Base-by-base conservation (phyloP, 306 rosid species). In the Myrica gale region DNA sequence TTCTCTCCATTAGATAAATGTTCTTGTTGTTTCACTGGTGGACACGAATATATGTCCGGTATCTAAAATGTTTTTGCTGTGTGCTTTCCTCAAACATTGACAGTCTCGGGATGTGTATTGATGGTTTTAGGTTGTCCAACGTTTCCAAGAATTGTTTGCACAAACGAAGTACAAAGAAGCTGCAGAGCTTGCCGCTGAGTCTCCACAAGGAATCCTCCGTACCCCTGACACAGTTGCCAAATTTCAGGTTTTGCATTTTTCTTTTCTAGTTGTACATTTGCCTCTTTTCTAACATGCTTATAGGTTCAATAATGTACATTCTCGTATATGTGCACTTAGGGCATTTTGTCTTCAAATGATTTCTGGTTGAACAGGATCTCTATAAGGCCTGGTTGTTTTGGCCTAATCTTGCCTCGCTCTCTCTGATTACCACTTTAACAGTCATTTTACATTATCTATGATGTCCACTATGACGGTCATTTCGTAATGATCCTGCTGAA, bases 161-260 rank as follows among this genome's bases (percentile, higher is more conserved):
- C 99, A 96, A 86, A 92, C 98, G 2, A 96, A 96, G 82, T 96
- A 96, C 84, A 96, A 96, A 84, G 99, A 96, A 86, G 99, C 99
- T 57, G 99, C 99, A 20, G 99, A 96, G 79, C 93, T 96, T 88
- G 99, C 99, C 63, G 99, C 99, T 47, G 98, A 96, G 80, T 96
- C 99, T 82, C 99, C 99, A 0, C 99, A 92, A 81, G 99, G 99
- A 82, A 87, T 96, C 71, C 98, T 96, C 66, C 98, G 99, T 6
- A 96, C 98, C 1, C 98, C 99, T 7, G 99, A 96, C 76, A 96
- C 99, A 23, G 98, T 96, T 78, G 98, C 97, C 72, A 96, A 96
- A 89, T 96, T 96, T 76, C 99, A 96, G 99, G 99, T 92, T 78
- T 76, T 44, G 41, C 69, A 16, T 68, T 77, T 74, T 67, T 45